These are phyloP conservation scores for Trametes villosa DNA, from an alignment of 768 basidiomycete genomes.

Conservation along the genomic window DNA sequence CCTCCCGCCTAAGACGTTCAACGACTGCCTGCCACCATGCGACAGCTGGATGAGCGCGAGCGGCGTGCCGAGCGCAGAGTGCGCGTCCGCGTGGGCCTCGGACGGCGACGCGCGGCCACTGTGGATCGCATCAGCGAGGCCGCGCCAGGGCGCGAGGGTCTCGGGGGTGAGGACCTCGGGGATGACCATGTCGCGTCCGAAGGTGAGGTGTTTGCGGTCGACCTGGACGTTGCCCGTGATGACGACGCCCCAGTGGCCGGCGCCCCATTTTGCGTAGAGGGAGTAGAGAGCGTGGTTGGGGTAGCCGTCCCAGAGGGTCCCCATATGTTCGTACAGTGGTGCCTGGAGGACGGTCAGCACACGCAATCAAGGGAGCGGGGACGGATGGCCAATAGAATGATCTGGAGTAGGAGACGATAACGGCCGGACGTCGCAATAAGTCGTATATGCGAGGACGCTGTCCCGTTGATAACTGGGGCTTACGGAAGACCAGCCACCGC, in stretches of 20 bases:
- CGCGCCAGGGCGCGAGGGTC: slow-evolving; percentile 52
- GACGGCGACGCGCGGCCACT: slow-evolving; percentile 25
- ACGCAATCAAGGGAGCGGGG: not conserved
- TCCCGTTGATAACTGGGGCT: too few species aligned
- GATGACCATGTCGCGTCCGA: slow-evolving; percentile 74
- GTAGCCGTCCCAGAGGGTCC: slow-evolving; percentile 63
- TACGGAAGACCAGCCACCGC: too few species aligned
- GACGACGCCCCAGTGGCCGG: slow-evolving; percentile 84
- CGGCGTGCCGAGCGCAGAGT: slow-evolving; percentile 22
- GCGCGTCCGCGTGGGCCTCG: not conserved
- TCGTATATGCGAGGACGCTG: too few species aligned
- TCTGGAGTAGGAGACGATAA: too few species aligned
- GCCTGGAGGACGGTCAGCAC: slow-evolving; percentile 50
- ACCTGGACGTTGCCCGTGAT: slow-evolving; percentile 88
- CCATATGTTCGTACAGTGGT: slow-evolving; percentile 89
- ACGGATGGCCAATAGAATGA: too few species aligned
- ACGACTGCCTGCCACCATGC: slow-evolving; percentile 84
- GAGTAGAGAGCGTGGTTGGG: slow-evolving; percentile 67
- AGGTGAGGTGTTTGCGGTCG: slow-evolving; percentile 58
- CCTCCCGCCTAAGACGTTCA: slow-evolving; percentile 74
- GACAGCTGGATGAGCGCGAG: slow-evolving; percentile 83
- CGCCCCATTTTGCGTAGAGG: slow-evolving; percentile 78
- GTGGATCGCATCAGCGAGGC: slow-evolving; percentile 56
- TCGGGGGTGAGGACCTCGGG: slow-evolving; percentile 49
- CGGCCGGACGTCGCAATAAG: too few species aligned